A percentile compares a stretch with the other conserved stretches of the same genome.
Evolutionary conservation across 148 eudicot species (phyloP).

Genomic region (Selenicereus undatus): DNA sequence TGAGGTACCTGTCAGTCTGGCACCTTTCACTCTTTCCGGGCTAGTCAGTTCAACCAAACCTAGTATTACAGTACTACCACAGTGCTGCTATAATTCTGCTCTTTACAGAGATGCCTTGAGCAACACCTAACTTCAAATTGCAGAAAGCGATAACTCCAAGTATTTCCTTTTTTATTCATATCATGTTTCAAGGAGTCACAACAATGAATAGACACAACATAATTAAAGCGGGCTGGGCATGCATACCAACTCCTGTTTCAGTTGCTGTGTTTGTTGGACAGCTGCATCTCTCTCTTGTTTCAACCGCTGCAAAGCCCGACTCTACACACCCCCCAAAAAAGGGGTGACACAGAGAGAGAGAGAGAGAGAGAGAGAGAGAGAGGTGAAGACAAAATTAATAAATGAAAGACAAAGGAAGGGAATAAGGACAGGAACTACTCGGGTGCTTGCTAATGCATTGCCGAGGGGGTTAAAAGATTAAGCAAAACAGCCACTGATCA

Average conservation of each 20-base stretch:
- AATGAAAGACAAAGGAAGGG: not conserved
- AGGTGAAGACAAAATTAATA: not conserved
- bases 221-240: not conserved
- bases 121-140: not conserved
- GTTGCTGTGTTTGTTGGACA: constrained; percentile 57
- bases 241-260: constrained; percentile 71
- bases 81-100: not conserved
- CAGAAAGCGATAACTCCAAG: no score
- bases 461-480: not conserved
- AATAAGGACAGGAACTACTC: not conserved
- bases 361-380: no score
- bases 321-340: constrained; percentile 18
- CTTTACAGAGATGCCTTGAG: not conserved
- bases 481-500: not conserved
- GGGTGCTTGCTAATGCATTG: not conserved
- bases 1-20: no score
- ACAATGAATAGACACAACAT: not conserved
- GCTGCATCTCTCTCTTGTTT: constrained; percentile 74
- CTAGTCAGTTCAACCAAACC: not conserved
- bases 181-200: not conserved
- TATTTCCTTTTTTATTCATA: not conserved
- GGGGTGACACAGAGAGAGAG: not conserved
- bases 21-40: not conserved
- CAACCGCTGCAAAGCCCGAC: constrained; percentile 47
- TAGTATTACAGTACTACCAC: not conserved